Evolutionary conservation across 352 stramenopile genomes (phyloP).

Genomic region (Pythium sp.): DNA sequence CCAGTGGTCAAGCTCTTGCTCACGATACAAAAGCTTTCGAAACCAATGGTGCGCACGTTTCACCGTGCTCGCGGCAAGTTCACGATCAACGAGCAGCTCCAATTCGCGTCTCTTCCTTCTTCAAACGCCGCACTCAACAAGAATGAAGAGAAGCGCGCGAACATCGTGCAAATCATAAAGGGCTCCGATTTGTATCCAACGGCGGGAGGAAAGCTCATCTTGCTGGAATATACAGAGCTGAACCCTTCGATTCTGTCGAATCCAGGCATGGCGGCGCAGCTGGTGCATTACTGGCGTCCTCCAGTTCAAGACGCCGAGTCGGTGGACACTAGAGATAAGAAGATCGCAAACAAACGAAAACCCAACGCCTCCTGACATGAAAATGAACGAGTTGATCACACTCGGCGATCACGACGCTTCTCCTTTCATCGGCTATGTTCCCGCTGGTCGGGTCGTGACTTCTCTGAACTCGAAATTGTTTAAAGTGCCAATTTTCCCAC

Average conservation of each 20-base stretch:
- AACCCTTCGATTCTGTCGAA: constrained; percentile 76
- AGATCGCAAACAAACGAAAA: constrained; percentile 45
- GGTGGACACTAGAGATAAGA: constrained; percentile 57
- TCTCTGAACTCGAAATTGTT: constrained; percentile 81
- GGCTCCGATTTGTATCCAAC: constrained; percentile 75
- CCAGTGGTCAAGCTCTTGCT: constrained; percentile 83
- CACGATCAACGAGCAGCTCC: constrained; percentile 78
- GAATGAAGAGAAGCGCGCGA: constrained; percentile 57
- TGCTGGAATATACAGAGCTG: constrained; percentile 84
- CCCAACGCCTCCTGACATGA: constrained; percentile 69
- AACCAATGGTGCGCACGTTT: constrained; percentile 76
- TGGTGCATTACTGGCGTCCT: constrained; percentile 81
- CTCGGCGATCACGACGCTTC: constrained; percentile 75
- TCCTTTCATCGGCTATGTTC: constrained; percentile 79
- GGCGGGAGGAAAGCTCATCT: constrained; percentile 69
- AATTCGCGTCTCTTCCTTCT: constrained; percentile 42
- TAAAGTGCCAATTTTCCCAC: constrained; percentile 78
- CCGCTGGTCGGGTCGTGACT: constrained; percentile 68
- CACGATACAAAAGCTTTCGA: constrained; percentile 79
- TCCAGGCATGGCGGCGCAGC: constrained; percentile 73
- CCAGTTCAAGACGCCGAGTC: constrained; percentile 42
- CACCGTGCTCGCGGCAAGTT: constrained; percentile 82
- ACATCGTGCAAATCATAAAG: constrained; percentile 84
- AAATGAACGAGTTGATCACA: constrained; percentile 78
- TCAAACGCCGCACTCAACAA: constrained; percentile 26